phyloP scores from a whole-genome alignment of 2,329 filamentous ascomycete species.

The Fusarium duplospermum region DNA sequence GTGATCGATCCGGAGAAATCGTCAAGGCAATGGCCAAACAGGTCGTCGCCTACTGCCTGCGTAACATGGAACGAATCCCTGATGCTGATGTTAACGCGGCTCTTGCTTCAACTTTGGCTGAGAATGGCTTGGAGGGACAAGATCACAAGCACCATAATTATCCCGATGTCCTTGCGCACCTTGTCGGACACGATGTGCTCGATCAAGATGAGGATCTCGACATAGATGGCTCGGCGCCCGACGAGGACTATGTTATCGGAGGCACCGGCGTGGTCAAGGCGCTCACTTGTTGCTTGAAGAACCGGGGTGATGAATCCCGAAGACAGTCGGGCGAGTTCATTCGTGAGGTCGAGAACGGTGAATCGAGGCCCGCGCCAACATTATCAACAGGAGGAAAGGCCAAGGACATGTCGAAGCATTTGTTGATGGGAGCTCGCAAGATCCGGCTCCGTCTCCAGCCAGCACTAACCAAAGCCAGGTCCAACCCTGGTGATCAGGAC shows the following conservation, averaged over 20 bases:
- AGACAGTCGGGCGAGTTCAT: conserved; percentile 64
- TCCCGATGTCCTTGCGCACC: conserved; percentile 86
- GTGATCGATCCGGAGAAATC: conserved; percentile 83
- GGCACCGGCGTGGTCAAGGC: conserved; percentile 96
- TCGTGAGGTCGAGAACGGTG: conserved; percentile 63
- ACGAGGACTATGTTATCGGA: conserved; percentile 95
- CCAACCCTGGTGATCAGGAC: conserved; percentile 75
- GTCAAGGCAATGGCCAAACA: conserved; percentile 93
- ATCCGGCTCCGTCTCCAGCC: conserved; percentile 87
- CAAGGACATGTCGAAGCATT: conserved; percentile 92
- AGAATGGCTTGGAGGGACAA: conserved; percentile 47
- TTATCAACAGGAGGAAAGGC: conserved; percentile 69
- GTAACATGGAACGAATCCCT: conserved; percentile 86
- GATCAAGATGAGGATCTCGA: conserved; percentile 61
- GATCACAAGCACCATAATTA: conserved; percentile 56
- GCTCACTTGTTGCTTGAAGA: conserved; percentile 88
- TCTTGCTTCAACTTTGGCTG: conserved; percentile 57
- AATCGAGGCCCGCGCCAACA: conserved; percentile 55
- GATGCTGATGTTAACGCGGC: conserved; percentile 69
- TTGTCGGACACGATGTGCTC: conserved; percentile 77
- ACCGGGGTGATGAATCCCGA: conserved; percentile 73
- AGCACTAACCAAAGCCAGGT: conserved; percentile 79
- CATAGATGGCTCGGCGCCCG: conserved; percentile 77
- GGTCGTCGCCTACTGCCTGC: conserved; percentile 92
- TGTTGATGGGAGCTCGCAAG: conserved; percentile 88